Base-by-base conservation (phyloP, 2,329 filamentous ascomycete genomes). In the Fusarium torulosum region DNA sequence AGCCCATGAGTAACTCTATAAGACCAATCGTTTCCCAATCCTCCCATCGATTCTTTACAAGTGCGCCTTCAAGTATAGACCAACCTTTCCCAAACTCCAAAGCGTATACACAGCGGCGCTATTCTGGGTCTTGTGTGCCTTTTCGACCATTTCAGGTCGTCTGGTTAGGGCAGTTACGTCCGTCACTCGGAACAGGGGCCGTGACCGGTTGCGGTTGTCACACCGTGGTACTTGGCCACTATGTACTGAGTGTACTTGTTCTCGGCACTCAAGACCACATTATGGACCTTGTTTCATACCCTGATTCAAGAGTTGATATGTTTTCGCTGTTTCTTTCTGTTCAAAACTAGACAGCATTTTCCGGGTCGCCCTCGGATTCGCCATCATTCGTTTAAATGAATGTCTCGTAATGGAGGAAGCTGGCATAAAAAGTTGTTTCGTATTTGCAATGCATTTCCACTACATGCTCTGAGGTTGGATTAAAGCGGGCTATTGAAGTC, bases 391-490 rank as follows among this genome's bases (percentile, higher is more conserved):
- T 52, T n/a, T 55, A 56, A 69, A 69, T 69, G 66, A 69, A 63
- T 66, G 66, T 66, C 63, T 62, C 60, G 21, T 53, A 27, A 69
- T 59, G 44, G 49, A 69, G 53, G 33, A 59, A 53, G 23, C 23
- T 55, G 47, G 40, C 63, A 69, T 66, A 59, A 69, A 68, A 62
- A 45, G 54, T 44, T 54, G 60, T 41, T 70, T 67, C 65, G 64
- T 67, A 43, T 66, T 66, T 47, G 55, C 62, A 62, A 69, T 50
- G 58, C 35, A 44, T 53, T 59, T 59, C 49, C 51, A 59, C 64
- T 77, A 86, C 71, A 86, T 84, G 74, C 85, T 88, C 74, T 87
- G 85, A 42, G 85, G 85, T 54, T 85, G 82, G 40, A 87, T 82
- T 67, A 79, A 82, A 21, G 85, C 85, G 62, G 85, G 85, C 85